These are phyloP conservation scores for Oenanthe sinensis DNA, from an alignment of 129 eudicot genomes.

Conservation along the genomic window DNA sequence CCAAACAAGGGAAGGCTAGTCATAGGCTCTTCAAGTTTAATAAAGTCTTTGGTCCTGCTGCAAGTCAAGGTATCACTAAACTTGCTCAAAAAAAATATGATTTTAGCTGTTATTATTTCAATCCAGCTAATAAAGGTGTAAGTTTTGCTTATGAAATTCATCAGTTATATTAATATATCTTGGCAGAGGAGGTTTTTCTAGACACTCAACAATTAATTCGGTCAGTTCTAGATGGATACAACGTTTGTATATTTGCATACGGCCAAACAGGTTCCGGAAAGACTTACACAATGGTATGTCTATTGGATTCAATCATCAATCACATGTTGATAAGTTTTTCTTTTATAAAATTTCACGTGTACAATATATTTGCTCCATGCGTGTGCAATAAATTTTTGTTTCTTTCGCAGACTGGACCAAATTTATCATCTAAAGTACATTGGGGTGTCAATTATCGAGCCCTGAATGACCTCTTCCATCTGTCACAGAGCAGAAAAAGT, in stretches of 20 bases:
- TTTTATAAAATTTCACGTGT: not conserved
- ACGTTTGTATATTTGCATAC: constrained; percentile 85
- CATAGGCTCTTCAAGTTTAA: constrained; percentile 72
- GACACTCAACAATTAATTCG: constrained; percentile 82
- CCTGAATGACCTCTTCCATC: constrained; percentile 63
- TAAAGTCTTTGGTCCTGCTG: constrained; percentile 71
- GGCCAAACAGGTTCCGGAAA: constrained; percentile 96
- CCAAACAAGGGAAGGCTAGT: constrained; percentile 66
- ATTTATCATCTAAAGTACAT: constrained; percentile 46
- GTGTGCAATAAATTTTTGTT: constrained; percentile 1
- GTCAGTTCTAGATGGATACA: constrained; percentile 80
- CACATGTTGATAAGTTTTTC: not conserved
- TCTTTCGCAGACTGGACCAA: constrained; percentile 59
- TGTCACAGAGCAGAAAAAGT: constrained; percentile 62
- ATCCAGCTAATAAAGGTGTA: not conserved
- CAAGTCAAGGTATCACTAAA: constrained; percentile 62
- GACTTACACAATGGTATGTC: constrained; percentile 78
- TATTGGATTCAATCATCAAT: not conserved
- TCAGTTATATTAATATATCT: constrained; percentile 7
- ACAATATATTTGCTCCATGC: not conserved
- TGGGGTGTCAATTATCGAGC: constrained; percentile 98
- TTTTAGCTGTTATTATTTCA: not conserved
- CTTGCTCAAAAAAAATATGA: not conserved
- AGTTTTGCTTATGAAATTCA: not conserved
- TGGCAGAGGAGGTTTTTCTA: constrained; percentile 69